These are phyloP conservation scores for Gossypium rotundifolium DNA, from an alignment of 345 rosid species.

Conservation along the genomic window DNA sequence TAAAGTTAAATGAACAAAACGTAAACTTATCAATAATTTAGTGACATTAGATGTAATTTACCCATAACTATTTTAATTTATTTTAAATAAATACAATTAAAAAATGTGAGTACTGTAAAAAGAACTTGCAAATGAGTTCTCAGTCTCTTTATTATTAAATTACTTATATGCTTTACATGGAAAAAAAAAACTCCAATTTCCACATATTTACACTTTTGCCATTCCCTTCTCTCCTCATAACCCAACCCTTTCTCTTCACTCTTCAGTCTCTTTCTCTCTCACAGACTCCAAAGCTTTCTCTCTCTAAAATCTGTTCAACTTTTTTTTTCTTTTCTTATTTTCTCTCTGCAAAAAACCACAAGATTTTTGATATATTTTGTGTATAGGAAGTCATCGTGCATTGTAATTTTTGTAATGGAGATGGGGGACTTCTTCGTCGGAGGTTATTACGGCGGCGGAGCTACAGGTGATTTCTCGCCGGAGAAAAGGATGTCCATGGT, in stretches of 20 bases:
- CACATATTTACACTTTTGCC: conserved; percentile 28
- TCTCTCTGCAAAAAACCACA: not conserved
- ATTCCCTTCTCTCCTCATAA: conserved; percentile 38
- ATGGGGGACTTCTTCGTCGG: conserved; percentile 31
- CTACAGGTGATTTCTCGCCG: conserved; percentile 24
- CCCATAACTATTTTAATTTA: too few species aligned
- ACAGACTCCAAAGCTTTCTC: not conserved
- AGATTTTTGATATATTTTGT: not conserved
- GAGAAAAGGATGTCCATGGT: conserved; percentile 26
- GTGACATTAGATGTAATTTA: too few species aligned
- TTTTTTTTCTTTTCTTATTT: not conserved
- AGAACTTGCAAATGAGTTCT: conserved; percentile 26
- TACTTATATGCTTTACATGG: conserved; percentile 4
- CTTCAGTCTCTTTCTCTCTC: not conserved
- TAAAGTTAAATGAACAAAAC: too few species aligned
- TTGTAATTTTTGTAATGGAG: conserved; percentile 28
- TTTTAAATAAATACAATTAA: too few species aligned
- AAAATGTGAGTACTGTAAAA: not conserved
- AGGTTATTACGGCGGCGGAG: conserved; percentile 22
- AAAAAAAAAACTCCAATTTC: conserved; percentile 12
- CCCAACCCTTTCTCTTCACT: conserved; percentile 13
- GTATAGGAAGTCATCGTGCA: not conserved
- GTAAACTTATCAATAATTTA: too few species aligned
- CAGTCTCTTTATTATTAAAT: conserved; percentile 13
- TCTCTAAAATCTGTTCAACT: conserved; percentile 5